Conservation (phyloP, 257 asterid genomes). For the Solanum sejunctum region DNA sequence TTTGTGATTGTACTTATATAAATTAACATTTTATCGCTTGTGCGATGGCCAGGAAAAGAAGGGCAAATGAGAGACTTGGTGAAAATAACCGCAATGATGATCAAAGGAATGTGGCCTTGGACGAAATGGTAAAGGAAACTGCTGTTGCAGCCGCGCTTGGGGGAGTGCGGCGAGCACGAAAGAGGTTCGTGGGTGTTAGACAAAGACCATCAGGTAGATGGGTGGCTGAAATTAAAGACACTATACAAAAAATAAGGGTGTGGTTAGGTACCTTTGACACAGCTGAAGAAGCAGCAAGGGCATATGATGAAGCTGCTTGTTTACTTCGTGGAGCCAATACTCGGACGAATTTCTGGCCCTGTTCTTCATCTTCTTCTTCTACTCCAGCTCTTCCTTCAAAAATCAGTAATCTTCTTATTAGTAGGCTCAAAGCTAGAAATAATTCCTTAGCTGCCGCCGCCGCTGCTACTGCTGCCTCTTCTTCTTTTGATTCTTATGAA, state of each 20-base stretch:
- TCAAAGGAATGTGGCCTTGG: slow-evolving; percentile 18
- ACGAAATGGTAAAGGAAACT: slow-evolving; percentile 39
- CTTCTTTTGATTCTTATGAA: background rate
- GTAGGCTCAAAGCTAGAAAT: slow-evolving; percentile 56
- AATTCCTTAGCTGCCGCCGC: slow-evolving; percentile 13
- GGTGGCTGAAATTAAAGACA: slow-evolving; percentile 10
- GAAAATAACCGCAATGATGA: background rate
- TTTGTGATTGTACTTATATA: background rate
- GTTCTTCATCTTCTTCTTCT: slow-evolving; percentile 22
- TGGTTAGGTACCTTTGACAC: slow-evolving; percentile 11
- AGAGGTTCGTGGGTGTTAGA: slow-evolving; percentile 37
- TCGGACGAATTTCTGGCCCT: slow-evolving; percentile 76
- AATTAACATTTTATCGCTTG: background rate
- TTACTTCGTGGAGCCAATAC: slow-evolving; percentile 83
- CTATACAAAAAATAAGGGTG: slow-evolving; percentile 7
- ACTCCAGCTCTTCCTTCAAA: slow-evolving; percentile 58
- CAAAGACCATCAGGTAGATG: slow-evolving; percentile 10
- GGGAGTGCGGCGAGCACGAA: slow-evolving; percentile 33
- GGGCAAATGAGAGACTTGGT: slow-evolving; percentile 16
- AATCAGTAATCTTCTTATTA: slow-evolving; percentile 59
- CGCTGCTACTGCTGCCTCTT: background rate
- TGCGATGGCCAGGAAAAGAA: slow-evolving; percentile 59
- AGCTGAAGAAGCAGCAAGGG: slow-evolving; percentile 14
- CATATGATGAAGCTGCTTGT: slow-evolving; percentile 45
- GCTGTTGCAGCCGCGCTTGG: slow-evolving; percentile 20